Conservation (phyloP, 345 rosid species). For the Hibiscus trionum region DNA sequence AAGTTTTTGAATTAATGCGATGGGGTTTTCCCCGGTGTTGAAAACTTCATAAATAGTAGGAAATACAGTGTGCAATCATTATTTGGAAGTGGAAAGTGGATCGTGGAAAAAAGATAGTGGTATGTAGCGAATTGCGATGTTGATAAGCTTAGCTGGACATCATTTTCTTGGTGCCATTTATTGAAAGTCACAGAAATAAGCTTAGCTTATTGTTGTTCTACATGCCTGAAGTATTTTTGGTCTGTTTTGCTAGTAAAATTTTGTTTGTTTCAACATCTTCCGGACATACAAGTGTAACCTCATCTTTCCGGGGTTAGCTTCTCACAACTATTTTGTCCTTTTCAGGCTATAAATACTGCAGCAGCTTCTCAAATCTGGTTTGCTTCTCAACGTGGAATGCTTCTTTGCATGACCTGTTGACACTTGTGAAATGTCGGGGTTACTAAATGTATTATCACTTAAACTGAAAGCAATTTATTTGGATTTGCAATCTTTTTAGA, state of each 20-base stretch:
- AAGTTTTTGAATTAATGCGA: too few species aligned
- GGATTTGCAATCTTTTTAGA: constrained; percentile 8
- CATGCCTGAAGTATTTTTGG: background rate
- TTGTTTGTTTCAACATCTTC: too few species aligned
- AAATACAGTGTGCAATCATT: background rate
- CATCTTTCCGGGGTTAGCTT: constrained; percentile 3
- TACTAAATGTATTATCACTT: constrained; percentile 63
- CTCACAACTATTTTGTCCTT: constrained; percentile 24
- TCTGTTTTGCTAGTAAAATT: too few species aligned
- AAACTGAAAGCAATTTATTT: constrained; percentile 4
- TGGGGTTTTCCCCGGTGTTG: too few species aligned
- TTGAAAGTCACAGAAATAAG: too few species aligned
- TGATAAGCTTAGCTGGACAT: background rate
- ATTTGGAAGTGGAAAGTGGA: background rate
- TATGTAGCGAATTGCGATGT: background rate
- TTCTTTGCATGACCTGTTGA: constrained; percentile 44
- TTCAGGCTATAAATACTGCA: constrained; percentile 31
- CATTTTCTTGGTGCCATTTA: background rate
- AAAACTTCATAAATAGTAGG: background rate
- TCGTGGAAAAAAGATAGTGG: background rate
- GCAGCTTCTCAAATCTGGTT: constrained; percentile 23
- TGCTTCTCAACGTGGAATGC: constrained; percentile 44
- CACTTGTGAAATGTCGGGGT: constrained; percentile 75
- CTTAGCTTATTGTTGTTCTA: too few species aligned
- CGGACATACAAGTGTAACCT: too few species aligned